Evolutionary conservation across 352 stramenopile species (phyloP), one percentile per base, ranked within the genome.

Genomic region (Phytophthora constricta): DNA sequence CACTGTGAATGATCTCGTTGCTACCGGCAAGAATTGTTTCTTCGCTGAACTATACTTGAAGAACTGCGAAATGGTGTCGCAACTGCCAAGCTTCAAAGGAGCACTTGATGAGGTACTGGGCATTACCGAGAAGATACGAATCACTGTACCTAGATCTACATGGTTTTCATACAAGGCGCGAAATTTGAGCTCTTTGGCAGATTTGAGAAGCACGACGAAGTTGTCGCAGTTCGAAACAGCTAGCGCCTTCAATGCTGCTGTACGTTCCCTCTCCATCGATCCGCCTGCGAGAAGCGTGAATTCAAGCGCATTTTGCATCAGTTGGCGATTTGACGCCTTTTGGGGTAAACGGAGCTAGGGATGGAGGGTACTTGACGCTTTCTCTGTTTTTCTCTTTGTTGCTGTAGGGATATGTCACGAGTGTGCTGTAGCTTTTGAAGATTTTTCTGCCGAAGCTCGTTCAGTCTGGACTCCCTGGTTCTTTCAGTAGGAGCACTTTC

Each of bases 11-110:
- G 76, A 81, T 2, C 85, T 71, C 17, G 82, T 86, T 19, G 89
- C 74, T 9, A 93, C 80, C 0, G 85, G 56, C 9, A 82, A 43
- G 20, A 95, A 93, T 49, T 86, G 80, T 52, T 93, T 95, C 42
- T 93, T 95, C 23, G 83, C 85, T 11, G 85, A 92, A 47, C 90
- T 95, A 73, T 95, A 93, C 50, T 87, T 88, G 62, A 93, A 95
- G 46, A 93, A 92, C 67, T 92, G 85, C 10, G 73, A 77, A 27
- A 93, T 82, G 16, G 70, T 52, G 5, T 77, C 74, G 9, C 56
- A 62, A 37, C 31, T 68, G 1, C 3, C 26, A 26, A 76, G 13
- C 16, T 72, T 69, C 23, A 87, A 1, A 1, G 59, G 79, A 11
- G 70, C 47, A 16, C 58, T 58, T 0, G 74, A 70, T 11, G 74